phyloP scores from a whole-genome alignment of 2,329 filamentous ascomycete genomes.

The Akanthomyces uredinophilus region DNA sequence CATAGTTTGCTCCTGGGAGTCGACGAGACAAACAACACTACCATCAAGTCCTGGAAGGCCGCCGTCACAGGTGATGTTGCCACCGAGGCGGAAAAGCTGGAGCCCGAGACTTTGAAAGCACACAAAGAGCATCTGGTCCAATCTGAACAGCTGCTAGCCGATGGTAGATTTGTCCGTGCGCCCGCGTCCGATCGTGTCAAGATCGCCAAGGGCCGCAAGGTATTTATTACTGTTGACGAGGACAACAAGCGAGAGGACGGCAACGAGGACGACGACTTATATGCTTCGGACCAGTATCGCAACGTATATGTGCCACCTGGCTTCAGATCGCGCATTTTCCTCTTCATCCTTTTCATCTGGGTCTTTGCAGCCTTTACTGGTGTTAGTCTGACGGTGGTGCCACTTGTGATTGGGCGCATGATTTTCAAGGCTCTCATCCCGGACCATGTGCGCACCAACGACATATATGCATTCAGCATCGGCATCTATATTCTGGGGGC shows the following conservation, averaged over 20 bases:
- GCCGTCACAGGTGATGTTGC: constrained; percentile 45
- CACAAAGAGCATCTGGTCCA: constrained; percentile 43
- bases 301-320: constrained; percentile 78
- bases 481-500: constrained; percentile 78
- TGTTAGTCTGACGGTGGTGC: constrained; percentile 77
- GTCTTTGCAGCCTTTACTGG: constrained; percentile 85
- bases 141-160: constrained; percentile 52
- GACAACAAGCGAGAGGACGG: constrained; percentile 60
- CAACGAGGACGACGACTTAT: constrained; percentile 43
- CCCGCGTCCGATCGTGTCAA: constrained; percentile 93
- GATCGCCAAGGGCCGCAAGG: constrained; percentile 75
- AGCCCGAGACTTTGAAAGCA: constrained; percentile 32
- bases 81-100: constrained; percentile 34
- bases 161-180: constrained; percentile 84
- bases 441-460: constrained; percentile 70
- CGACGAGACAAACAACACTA: constrained; percentile 36
- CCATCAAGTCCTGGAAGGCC: constrained; percentile 54
- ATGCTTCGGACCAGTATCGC: constrained; percentile 58
- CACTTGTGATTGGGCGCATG: constrained; percentile 75
- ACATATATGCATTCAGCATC: constrained; percentile 92
- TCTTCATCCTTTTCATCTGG: constrained; percentile 91
- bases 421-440: constrained; percentile 73
- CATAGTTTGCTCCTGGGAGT: constrained; percentile 43
- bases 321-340: constrained; percentile 73
- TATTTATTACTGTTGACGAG: constrained; percentile 71